These are phyloP conservation scores for Beauveria pseudobassiana DNA, from an alignment of 2,329 filamentous ascomycete genomes.

Conservation along the genomic window DNA sequence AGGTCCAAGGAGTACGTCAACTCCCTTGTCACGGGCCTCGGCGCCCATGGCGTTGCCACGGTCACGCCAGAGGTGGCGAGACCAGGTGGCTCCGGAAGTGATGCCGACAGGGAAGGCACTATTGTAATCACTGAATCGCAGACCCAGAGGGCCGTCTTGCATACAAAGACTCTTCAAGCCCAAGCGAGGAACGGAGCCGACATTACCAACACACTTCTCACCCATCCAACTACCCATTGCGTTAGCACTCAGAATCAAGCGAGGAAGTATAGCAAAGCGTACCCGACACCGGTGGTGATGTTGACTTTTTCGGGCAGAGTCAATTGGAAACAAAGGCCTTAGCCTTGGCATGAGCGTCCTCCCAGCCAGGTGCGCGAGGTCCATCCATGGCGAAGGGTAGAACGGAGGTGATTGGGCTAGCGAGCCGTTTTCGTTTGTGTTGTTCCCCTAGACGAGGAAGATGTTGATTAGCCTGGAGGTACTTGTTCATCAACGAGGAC, in stretches of 20 bases:
- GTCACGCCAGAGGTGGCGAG: constrained; percentile 56
- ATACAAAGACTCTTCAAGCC: constrained; percentile 70
- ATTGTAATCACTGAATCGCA: constrained; percentile 70
- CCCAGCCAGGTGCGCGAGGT: constrained; percentile 64
- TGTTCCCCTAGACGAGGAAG: constrained; percentile 6
- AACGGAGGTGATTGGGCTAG: constrained; percentile 46
- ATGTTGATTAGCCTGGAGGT: neutral
- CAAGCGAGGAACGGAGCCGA: constrained; percentile 61
- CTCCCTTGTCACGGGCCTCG: constrained; percentile 68
- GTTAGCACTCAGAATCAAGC: neutral
- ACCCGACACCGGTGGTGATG: constrained; percentile 84
- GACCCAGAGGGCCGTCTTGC: constrained; percentile 77
- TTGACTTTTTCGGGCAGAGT: constrained; percentile 90
- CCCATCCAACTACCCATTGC: constrained; percentile 30
- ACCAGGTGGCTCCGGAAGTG: constrained; percentile 77
- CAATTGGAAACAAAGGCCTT: constrained; percentile 74
- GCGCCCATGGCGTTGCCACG: constrained; percentile 40
- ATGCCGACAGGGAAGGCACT: constrained; percentile 76
- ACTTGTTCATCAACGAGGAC: neutral
- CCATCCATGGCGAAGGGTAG: constrained; percentile 85
- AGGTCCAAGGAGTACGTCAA: constrained; percentile 60
- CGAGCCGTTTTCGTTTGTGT: neutral
- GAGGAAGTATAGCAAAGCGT: constrained; percentile 25
- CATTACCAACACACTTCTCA: constrained; percentile 72
- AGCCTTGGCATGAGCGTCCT: constrained; percentile 67